Evolutionary conservation across 306 rosid species (phyloP).

Genomic region (Quercus alba): DNA sequence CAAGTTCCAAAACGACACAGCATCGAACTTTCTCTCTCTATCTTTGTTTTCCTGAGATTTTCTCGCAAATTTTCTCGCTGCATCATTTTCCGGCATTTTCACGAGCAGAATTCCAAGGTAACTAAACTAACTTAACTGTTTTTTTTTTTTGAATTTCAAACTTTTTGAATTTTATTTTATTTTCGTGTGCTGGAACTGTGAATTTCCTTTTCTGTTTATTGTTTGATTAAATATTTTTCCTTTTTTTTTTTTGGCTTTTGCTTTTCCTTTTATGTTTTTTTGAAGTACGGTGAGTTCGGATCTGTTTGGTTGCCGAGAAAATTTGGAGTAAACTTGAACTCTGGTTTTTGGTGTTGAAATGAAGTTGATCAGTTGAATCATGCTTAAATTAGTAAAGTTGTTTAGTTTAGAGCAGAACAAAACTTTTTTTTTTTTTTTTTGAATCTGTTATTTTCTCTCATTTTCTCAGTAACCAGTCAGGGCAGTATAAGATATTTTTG

Average conservation of each 20-base stretch:
- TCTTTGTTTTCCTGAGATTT: not conserved
- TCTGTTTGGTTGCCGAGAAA: conserved; percentile 23
- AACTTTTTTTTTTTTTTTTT: not conserved
- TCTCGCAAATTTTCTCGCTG: not conserved
- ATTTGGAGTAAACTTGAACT: not conserved
- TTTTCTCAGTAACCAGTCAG: not conserved
- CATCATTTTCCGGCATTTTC: conserved; percentile 43
- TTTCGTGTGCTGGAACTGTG: not conserved
- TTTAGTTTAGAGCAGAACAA: not conserved
- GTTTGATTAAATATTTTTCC: not conserved
- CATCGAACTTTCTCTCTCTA: not conserved
- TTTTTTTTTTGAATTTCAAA: not conserved
- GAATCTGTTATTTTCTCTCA: not conserved
- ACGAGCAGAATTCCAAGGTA: conserved; percentile 41
- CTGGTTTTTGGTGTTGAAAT: not conserved
- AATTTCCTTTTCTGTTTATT: not conserved
- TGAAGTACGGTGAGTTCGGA: too few species aligned
- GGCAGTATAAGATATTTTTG: not conserved
- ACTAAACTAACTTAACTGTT: not conserved
- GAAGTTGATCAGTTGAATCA: not conserved
- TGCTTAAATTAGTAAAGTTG: not conserved
- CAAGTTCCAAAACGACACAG: conserved; percentile 19
- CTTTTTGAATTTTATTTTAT: not conserved
- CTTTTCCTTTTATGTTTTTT: too few species aligned
- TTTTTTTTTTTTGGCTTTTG: not conserved